A percentile compares a stretch with the other conserved stretches of the same genome.
phyloP scores from a whole-genome alignment of 2,329 filamentous ascomycete genomes.

The Colletotrichum noveboracense region DNA sequence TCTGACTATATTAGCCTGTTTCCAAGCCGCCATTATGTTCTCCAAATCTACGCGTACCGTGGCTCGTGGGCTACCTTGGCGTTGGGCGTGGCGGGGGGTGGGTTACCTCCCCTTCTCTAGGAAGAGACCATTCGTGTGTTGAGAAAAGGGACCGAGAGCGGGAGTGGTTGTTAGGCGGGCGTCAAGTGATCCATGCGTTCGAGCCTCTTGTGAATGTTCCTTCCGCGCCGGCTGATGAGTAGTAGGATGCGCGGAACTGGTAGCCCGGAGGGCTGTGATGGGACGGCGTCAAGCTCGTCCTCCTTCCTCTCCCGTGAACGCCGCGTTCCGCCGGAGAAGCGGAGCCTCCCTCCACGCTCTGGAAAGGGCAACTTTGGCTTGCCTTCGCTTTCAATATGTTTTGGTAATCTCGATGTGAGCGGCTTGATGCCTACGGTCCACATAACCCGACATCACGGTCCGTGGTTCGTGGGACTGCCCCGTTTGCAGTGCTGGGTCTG shows the following conservation, averaged over 20 bases:
- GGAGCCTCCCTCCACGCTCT: not conserved
- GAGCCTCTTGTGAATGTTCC: not conserved
- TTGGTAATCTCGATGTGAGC: not conserved
- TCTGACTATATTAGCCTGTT: not conserved
- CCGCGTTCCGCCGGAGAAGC: not conserved
- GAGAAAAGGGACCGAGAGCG: not conserved
- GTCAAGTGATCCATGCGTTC: not conserved
- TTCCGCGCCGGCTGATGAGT: not conserved
- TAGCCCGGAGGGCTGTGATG: not conserved
- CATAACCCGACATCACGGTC: not conserved
- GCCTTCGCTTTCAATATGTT: not conserved
- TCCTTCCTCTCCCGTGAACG: not conserved
- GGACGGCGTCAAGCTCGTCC: not conserved
- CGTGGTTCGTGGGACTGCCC: not conserved
- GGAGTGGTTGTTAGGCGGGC: not conserved
- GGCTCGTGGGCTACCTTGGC: not conserved
- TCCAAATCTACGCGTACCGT: not conserved
- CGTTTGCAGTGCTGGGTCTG: not conserved
- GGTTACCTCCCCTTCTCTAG: not conserved
- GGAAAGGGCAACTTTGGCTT: not conserved
- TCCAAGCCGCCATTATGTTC: not conserved
- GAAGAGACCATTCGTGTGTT: not conserved
- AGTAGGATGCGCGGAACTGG: not conserved
- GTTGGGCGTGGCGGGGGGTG: not conserved
- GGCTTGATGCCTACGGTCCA: not conserved